A percentile compares a stretch with the other conserved stretches of the same genome.
phyloP scores from a whole-genome alignment of 2,329 filamentous ascomycete species.

The Ophiosphaerella korrae region DNA sequence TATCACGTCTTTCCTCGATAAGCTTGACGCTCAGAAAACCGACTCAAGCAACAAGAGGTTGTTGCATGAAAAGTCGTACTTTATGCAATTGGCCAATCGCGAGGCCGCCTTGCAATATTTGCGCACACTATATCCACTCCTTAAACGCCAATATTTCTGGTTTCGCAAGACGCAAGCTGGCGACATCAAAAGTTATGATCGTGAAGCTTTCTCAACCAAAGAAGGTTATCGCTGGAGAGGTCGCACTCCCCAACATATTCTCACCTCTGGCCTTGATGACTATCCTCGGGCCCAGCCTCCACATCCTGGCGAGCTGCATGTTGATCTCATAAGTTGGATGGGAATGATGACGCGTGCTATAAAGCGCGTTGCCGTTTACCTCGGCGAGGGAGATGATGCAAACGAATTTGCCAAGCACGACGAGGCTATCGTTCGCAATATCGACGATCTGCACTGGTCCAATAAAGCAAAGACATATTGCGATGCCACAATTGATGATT shows the following conservation, averaged over 20 bases:
- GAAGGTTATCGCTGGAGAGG: constrained; percentile 97
- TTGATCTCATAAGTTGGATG: constrained; percentile 95
- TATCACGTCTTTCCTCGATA: constrained; percentile 81
- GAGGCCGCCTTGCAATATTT: constrained; percentile 74
- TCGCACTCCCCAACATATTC: constrained; percentile 80
- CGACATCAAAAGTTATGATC: constrained; percentile 89
- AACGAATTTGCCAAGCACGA: constrained; percentile 73
- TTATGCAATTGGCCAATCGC: constrained; percentile 69
- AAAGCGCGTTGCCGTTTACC: constrained; percentile 73
- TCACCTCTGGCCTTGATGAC: constrained; percentile 94
- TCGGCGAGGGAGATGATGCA: constrained; percentile 78
- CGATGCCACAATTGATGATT: constrained; percentile 93
- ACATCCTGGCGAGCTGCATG: constrained; percentile 92
- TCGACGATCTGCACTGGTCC: constrained; percentile 93
- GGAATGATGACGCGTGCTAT: constrained; percentile 94
- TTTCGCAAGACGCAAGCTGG: constrained; percentile 91
- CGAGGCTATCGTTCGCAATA: constrained; percentile 79
- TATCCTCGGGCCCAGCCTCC: constrained; percentile 93
- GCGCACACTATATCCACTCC: constrained; percentile 78
- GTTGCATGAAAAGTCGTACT: constrained; percentile 54
- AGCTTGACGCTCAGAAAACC: constrained; percentile 61
- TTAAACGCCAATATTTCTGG: constrained; percentile 91
- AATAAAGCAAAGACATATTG: constrained; percentile 82
- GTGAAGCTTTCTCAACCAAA: constrained; percentile 83
- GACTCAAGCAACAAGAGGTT: constrained; percentile 43